phyloP scores from a whole-genome alignment of 352 stramenopile species.

The Phytophthora litchii region DNA sequence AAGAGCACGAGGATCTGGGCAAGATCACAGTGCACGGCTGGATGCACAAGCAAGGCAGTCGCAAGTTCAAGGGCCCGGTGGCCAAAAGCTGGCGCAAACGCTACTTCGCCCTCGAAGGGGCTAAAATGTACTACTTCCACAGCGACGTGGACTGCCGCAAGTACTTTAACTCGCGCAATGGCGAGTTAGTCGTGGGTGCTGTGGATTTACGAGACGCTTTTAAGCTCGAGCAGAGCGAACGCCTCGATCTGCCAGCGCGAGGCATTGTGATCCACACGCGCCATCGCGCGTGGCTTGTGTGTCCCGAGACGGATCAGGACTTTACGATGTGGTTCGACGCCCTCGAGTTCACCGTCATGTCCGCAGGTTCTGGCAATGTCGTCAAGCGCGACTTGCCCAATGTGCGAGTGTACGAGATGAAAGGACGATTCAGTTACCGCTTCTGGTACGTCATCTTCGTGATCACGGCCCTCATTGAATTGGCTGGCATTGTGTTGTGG shows the following conservation, averaged over 20 bases:
- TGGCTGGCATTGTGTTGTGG: constrained; percentile 48
- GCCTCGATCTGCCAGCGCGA: constrained; percentile 66
- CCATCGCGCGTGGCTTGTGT: constrained; percentile 76
- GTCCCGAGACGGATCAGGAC: constrained; percentile 80
- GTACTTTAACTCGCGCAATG: constrained; percentile 85
- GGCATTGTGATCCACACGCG: constrained; percentile 82
- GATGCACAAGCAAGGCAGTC: constrained; percentile 87
- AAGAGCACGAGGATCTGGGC: constrained; percentile 49
- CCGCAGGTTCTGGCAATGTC: constrained; percentile 66
- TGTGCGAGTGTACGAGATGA: constrained; percentile 81
- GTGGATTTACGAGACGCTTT: constrained; percentile 80
- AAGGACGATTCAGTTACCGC: constrained; percentile 69
- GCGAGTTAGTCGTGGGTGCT: constrained; percentile 74
- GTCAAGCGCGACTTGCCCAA: constrained; percentile 83
- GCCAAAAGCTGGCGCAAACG: constrained; percentile 83
- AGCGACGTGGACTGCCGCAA: constrained; percentile 83
- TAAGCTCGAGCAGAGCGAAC: constrained; percentile 79
- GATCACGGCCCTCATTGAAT: constrained; percentile 64
- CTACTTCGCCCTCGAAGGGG: constrained; percentile 84
- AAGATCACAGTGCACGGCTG: constrained; percentile 80
- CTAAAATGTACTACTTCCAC: constrained; percentile 90
- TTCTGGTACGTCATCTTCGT: constrained; percentile 80
- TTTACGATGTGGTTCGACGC: constrained; percentile 87
- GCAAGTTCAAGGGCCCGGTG: constrained; percentile 82
- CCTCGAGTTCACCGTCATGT: constrained; percentile 81